A percentile compares a stretch with the other conserved stretches of the same genome.
These are phyloP conservation scores for Polygonum maritimum DNA, from an alignment of 148 eudicot genomes.

Conservation along the genomic window DNA sequence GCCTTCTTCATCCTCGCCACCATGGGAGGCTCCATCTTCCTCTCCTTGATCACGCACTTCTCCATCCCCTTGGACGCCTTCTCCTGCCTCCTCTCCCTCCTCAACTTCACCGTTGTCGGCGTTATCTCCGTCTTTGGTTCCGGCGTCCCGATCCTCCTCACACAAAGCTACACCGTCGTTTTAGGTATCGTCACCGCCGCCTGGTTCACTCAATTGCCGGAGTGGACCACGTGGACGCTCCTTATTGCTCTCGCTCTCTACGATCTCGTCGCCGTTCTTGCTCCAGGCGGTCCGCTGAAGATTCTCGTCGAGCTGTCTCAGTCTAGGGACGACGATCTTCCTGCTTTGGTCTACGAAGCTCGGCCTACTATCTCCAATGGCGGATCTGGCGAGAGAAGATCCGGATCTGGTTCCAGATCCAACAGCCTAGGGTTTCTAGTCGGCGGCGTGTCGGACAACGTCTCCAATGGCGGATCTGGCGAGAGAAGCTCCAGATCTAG, in stretches of 20 bases:
- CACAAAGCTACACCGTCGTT: conserved; percentile 57
- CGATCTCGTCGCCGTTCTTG: conserved; percentile 83
- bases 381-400: conserved; percentile 14
- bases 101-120: conserved; percentile 62
- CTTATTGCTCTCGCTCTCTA: conserved; percentile 70
- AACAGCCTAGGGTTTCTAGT: conserved; percentile 44
- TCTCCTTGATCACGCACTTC: conserved; percentile 44
- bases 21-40: conserved; percentile 65
- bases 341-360: conserved; percentile 78
- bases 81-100: conserved; percentile 30
- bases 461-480: conserved; percentile 12
- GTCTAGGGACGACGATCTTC: conserved; percentile 75
- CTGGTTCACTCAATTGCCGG: conserved; percentile 90
- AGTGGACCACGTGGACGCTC: conserved; percentile 96
- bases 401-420: neutral
- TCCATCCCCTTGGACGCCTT: conserved; percentile 44
- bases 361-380: conserved; percentile 44
- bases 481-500: neutral
- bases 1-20: conserved; percentile 51
- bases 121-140: conserved; percentile 56
- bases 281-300: conserved; percentile 91
- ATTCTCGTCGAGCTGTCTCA: conserved; percentile 75
- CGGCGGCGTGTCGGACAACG: conserved; percentile 45
- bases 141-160: conserved; percentile 63
- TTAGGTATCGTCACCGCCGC: conserved; percentile 79